These are phyloP conservation scores for Fusarium sp. DNA, from an alignment of 2,329 filamentous ascomycete genomes.

Conservation along the genomic window DNA sequence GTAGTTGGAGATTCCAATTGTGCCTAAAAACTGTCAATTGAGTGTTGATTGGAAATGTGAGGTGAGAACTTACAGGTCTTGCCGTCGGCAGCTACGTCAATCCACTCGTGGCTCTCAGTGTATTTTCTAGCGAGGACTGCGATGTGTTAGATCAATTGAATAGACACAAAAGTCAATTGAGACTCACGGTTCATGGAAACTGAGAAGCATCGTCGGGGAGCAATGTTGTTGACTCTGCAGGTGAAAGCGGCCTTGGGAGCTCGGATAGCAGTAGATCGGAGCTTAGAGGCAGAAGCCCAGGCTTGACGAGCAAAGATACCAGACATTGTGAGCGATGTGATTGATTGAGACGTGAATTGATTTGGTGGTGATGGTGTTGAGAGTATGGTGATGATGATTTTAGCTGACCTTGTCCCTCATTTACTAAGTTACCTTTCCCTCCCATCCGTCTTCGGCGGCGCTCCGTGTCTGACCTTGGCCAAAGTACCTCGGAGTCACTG, in stretches of 20 bases:
- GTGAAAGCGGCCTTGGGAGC: constrained; percentile 34
- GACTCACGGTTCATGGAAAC: constrained; percentile 41
- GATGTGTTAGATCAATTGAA: not conserved
- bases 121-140: constrained; percentile 60
- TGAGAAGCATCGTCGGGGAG: constrained; percentile 43
- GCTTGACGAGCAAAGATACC: constrained; percentile 44
- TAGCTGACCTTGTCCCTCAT: constrained; percentile 10
- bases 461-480: constrained; percentile 14
- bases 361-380: constrained; percentile 3
- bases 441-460: constrained; percentile 25
- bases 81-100: constrained; percentile 76
- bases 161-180: too few species aligned
- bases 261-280: constrained; percentile 39
- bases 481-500: constrained; percentile 41
- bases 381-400: constrained; percentile 11
- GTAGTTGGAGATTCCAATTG: constrained; percentile 82
- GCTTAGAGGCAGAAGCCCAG: constrained; percentile 40
- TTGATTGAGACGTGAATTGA: not conserved
- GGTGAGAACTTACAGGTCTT: constrained; percentile 56
- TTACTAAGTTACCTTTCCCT: constrained; percentile 12
- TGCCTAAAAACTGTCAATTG: constrained; percentile 60
- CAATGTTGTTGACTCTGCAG: constrained; percentile 23
- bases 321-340: constrained; percentile 32
- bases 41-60: too few species aligned
- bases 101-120: constrained; percentile 94